Base-by-base conservation (phyloP, 108 stramenopile species). In the Nitzschia sp. region DNA sequence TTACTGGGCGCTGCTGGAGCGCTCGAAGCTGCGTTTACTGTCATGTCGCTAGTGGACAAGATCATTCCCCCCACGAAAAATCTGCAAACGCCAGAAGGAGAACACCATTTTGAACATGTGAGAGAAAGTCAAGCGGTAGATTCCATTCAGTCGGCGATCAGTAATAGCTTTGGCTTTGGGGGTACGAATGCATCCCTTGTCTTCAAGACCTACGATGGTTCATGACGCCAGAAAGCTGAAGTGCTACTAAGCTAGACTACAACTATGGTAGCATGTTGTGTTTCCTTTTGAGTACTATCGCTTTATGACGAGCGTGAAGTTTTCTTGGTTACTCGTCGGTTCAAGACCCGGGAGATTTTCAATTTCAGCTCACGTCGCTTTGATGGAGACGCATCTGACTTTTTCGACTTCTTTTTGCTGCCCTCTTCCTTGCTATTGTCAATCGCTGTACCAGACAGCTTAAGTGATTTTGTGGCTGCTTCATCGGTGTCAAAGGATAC, bases 91-190 rank as follows among this genome's bases (percentile, higher is more conserved):
- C 33, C 41, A 19, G 73, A 69, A 16, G 66, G 53, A 9, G 53
- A 81, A 75, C 25, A 19, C 48, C 60, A 54, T 11, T 81, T 87
- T 71, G 69, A 77, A 29, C 65, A 83, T 63, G 83, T 72, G 6
- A 22, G 13, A 22, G 77, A 58, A 22, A 30, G 28, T 8, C 23
- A 33, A 33, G 31, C 28, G 28, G 15, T 47, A 2, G 13, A n/a
- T 11, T 44, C 44, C 11, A 32, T 90, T 17, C 16, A 77, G 50
- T 33, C 66, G 9, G 88, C 88, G 21, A 82, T 98, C 68, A 93
- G 77, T 68, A 99, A 97, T 50, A 95, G 94, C 47, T 98, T 98
- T 84, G 98, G 98, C 28, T 99, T 99, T 72, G 97, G 97, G 28
- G 98, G 98, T n/a, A 94, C 95, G 3, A 99, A 99, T 81, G 92